Evolutionary conservation across 805 yeast genomes (phyloP), one percentile per base, ranked within the genome.

Genomic region (Spathaspora passalidarum): DNA sequence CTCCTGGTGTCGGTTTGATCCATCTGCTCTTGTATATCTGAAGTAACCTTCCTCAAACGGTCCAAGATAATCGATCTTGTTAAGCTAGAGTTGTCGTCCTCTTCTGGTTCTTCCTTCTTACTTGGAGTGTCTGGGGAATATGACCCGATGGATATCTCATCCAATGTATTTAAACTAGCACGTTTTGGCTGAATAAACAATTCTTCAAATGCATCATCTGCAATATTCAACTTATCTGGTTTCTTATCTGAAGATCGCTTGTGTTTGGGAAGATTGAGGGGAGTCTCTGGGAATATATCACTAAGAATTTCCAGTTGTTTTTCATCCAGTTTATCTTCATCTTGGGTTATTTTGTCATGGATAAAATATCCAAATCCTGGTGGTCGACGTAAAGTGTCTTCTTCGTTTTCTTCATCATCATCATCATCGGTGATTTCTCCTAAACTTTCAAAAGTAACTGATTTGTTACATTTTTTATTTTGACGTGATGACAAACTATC

Each of bases 381-480:
- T 2, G 23, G 23, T 16, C 23, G 38, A 4, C 32, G 42, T 9
- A 21, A 23, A 16, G 16, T 17, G 7, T 43, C 45, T n/a, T 32
- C 22, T 44, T 64, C 49, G 19, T 59, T 64, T 10, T 50, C 53
- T 14, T 32, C 20, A 14, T 16, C 46, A 13, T 46, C 48, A 10
- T 45, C 51, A 36, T 49, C 58, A 36, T 53, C 56, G 19, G 51
- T 55, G 22, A 65, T 39, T 18, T 61, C 64, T 10, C 62, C 60
- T 44, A 69, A 54, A 47, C 66, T 61, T 44, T 70, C 75, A 46
- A 71, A 71, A 7, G 72, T 69, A 20, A 71, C 76, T 45, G 67
- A 61, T 55, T 70, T 70, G 48, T 59, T 50, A 14, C 22, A 47
- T 46, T 49, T 52, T 20, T 41, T 41, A 5, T 22, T 22, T 11